phyloP scores from a whole-genome alignment of 441 rosid genomes.

The Geranium incanum region DNA sequence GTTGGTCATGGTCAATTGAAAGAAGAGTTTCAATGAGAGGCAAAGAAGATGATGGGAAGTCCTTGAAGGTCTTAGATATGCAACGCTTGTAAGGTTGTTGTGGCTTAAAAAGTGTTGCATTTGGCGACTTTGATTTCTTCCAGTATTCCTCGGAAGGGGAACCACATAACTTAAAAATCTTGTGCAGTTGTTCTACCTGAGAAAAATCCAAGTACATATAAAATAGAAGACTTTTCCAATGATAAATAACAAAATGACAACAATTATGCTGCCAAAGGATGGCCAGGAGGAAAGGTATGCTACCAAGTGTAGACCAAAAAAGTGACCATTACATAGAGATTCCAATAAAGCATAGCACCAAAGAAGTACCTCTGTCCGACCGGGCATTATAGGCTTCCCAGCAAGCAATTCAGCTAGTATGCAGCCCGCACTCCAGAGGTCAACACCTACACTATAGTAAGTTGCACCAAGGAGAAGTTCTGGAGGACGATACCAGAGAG shows the following conservation, averaged over 20 bases:
- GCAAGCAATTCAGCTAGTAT: conserved; percentile 83
- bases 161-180: conserved; percentile 86
- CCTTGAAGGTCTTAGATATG: conserved; percentile 62
- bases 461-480: conserved; percentile 93
- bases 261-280: neutral
- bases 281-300: neutral
- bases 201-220: conserved; percentile 16
- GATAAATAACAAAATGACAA: too few species aligned
- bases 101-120: conserved; percentile 74
- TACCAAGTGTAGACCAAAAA: conserved; percentile 3
- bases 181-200: conserved; percentile 90
- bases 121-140: conserved; percentile 75
- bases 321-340: neutral
- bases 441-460: conserved; percentile 61
- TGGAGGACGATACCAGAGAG: conserved; percentile 92
- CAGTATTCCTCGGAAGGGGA: conserved; percentile 37
- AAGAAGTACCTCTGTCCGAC: conserved; percentile 67
- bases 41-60: conserved; percentile 53
- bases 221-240: neutral
- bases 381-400: conserved; percentile 87
- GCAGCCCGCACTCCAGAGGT: conserved; percentile 97
- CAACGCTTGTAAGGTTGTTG: conserved; percentile 67
- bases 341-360: neutral
- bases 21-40: conserved; percentile 66
- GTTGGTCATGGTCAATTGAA: conserved; percentile 67